A percentile compares a stretch with the other conserved stretches of the same genome.
Conservation (phyloP, 228 moss, liverwort and hornwort genomes). For the Sphagnum fallax region DNA sequence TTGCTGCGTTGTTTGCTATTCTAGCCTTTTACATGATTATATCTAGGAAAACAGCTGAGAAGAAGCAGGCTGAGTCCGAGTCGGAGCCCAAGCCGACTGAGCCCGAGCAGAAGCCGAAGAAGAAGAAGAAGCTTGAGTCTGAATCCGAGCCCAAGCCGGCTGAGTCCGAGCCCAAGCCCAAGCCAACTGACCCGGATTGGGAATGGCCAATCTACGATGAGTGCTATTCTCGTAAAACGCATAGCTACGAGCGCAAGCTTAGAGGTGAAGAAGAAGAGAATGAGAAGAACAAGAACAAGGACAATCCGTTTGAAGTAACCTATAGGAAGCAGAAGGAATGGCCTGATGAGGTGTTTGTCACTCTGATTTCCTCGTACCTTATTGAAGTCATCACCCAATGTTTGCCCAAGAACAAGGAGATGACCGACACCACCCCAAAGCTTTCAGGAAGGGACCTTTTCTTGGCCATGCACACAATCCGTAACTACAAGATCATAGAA, state of each 20-base stretch:
- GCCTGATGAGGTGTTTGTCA: slow-evolving; percentile 38
- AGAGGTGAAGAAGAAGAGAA: slow-evolving; percentile 10
- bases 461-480: slow-evolving; percentile 15
- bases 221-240: slow-evolving; percentile 8
- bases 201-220: slow-evolving; percentile 56
- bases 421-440: slow-evolving; percentile 16
- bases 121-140: too few relatives aligned
- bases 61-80: too few relatives aligned
- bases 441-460: slow-evolving; percentile 29
- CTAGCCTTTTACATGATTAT: too few relatives aligned
- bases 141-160: too few relatives aligned
- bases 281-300: neutral
- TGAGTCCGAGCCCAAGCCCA: slow-evolving; percentile 14
- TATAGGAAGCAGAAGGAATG: slow-evolving; percentile 23
- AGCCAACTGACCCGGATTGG: slow-evolving; percentile 43
- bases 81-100: too few relatives aligned
- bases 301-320: slow-evolving; percentile 42
- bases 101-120: too few relatives aligned
- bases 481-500: neutral
- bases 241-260: slow-evolving; percentile 19
- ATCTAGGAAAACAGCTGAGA: too few relatives aligned
- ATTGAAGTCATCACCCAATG: slow-evolving; percentile 20
- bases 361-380: slow-evolving; percentile 29
- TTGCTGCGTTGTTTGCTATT: too few relatives aligned
- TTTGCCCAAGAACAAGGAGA: slow-evolving; percentile 12